Base-by-base conservation (phyloP, 345 rosid genomes). In the Gynandropsis gynandra region DNA sequence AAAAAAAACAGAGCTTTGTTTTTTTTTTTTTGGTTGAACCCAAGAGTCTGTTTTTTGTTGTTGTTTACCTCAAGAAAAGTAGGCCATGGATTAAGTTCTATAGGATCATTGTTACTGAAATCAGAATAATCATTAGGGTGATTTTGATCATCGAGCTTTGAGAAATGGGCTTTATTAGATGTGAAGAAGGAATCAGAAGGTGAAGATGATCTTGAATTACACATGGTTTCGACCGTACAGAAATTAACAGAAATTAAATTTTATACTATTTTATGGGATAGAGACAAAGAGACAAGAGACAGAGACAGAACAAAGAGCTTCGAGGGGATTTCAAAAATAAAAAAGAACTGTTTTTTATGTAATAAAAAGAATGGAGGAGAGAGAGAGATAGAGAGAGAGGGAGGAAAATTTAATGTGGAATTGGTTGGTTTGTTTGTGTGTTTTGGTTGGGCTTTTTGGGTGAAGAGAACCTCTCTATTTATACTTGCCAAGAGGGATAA, bases 61-160 rank as follows among this genome's bases (percentile, higher is more conserved):
- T 8, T 9, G 31, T 27, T 47, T 68, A 92, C 98, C 95, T 92
- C 83, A 12, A 76, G 72, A 57, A 77, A 79, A 56, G 88, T 81
- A 54, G 97, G 98, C 94, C 87, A 81, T 75, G 83, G 76, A 16
- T 54, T 68, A 29, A 84, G 62, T 35, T 78, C 64, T 16, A 68
- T 73, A 19, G 72, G 64, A 19, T 55, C 71, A 45, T 67, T 68
- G 60, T 66, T 61, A 16, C 56, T 10, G 52, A 19, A 17, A 10
- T 24, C 71, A 14, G 58, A 43, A 59, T 65, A 77, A 71, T 37
- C 41, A 37, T 67, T 52, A 36, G 52, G 38, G 52, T 37, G 48
- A 50, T 58, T 66, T 59, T 77, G 18, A 52, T 47, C 56, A 66
- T 64, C 66, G 24, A 74, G 77, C 60, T 68, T 68, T 54, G 72